Conservation (phyloP, 179 eudicot species). For the Silene noctiflora region DNA sequence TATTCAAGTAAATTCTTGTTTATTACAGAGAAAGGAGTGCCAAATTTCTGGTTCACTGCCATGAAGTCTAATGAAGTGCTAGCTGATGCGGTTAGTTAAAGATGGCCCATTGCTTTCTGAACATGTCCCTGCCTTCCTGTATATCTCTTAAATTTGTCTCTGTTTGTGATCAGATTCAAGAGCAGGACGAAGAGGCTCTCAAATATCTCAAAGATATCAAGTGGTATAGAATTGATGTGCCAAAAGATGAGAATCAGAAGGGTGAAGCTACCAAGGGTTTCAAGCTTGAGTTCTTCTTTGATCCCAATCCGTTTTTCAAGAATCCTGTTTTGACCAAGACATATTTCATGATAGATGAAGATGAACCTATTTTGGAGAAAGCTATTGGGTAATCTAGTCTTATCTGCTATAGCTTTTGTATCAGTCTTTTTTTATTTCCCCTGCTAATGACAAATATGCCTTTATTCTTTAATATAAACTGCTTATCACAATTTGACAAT, state of each 20-base stretch:
- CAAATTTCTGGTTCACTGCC: slow-evolving; percentile 67
- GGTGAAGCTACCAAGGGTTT: slow-evolving; percentile 50
- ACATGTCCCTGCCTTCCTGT: neutral
- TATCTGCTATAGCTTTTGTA: neutral
- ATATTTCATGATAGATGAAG: slow-evolving; percentile 70
- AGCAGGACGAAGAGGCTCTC: slow-evolving; percentile 63
- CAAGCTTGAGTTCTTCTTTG: slow-evolving; percentile 63
- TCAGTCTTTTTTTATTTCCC: neutral
- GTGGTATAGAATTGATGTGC: slow-evolving; percentile 49
- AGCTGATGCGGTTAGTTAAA: slow-evolving; percentile 52
- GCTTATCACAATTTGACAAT: neutral
- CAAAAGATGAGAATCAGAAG: slow-evolving; percentile 21
- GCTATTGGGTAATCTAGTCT: slow-evolving; percentile 54
- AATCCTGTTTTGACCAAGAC: slow-evolving; percentile 50
- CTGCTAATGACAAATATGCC: neutral
- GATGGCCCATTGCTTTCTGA: neutral
- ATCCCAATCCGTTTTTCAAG: slow-evolving; percentile 52
- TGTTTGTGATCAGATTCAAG: slow-evolving; percentile 34
- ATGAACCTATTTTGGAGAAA: slow-evolving; percentile 66
- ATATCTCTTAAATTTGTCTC: neutral
- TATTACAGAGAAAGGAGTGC: slow-evolving; percentile 62
- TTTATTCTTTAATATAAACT: neutral
- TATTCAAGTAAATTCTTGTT: neutral
- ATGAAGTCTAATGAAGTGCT: slow-evolving; percentile 60
- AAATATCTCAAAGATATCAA: slow-evolving; percentile 58